Base-by-base conservation (phyloP, 1,139 yeast species). In the Yamadazyma pseudoaaseri region DNA sequence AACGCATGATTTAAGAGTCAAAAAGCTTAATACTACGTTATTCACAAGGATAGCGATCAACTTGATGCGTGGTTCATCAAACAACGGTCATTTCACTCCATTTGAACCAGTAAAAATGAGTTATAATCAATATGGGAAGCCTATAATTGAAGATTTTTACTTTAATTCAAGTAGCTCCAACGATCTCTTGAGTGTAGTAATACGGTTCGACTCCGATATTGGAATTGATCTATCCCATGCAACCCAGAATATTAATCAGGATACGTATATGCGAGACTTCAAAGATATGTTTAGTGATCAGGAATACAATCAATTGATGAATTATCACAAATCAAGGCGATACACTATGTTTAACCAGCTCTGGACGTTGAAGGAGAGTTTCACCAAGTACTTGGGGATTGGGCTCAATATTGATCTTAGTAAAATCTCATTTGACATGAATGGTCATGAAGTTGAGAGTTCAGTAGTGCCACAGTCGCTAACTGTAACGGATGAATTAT, bases 321-420 rank as follows among this genome's bases (percentile, higher is more conserved):
- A 10, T 5, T 29, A 23, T 17, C 27, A 33, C 0, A 90, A 82
- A 48, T 47, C 51, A 7, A 36, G 34, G 2, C 34, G 60, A 29
- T 68, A 68, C 43, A 33, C 43, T 10, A 28, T 49, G 3, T 78
- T 72, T 50, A 75, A 80, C 20, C 77, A 75, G 33, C 63, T 73
- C 21, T 84, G 92, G 94, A 81, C 92, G 0, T 52, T 83, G 35
- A 84, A 84, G 48, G 94, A 84, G 50, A 75, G 85, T 21, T 81
- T 76, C 44, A 71, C 82, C 3, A 84, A 83, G 47, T 68, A 67
- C 16, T 44, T 72, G 5, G 92, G 92, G 0, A 56, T 68, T 13
- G 92, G 94, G 0, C 57, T 83, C 17, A 74, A 79, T 41, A 59
- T 70, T 12, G 79, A 79, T 27, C 56, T 81, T 37, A 53, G 62